These are phyloP conservation scores for Rhododendron simsii DNA, from an alignment of 148 eudicot genomes.

Conservation along the genomic window DNA sequence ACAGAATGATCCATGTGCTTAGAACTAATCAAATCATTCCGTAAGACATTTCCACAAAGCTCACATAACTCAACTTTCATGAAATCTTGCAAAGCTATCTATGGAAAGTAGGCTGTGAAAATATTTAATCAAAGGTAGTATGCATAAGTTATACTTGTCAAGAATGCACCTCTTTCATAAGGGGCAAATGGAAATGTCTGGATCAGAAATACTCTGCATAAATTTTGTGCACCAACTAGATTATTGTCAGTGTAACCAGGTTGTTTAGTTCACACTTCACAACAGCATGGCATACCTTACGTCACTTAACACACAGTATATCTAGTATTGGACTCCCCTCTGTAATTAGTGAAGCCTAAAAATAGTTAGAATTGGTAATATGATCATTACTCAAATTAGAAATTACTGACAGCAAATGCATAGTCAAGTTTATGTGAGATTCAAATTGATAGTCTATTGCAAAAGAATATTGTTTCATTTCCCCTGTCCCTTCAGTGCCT, in stretches of 20 bases:
- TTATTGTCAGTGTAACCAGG: not conserved
- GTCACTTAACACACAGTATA: not conserved
- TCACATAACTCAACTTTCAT: not conserved
- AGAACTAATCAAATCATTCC: not conserved
- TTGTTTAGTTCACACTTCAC: slow-evolving; percentile 1
- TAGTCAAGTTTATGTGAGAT: not conserved
- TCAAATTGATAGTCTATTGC: not conserved
- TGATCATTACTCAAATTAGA: not conserved
- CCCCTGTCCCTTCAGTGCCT: not conserved
- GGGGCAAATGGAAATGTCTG: slow-evolving; percentile 2
- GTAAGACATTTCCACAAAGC: not conserved
- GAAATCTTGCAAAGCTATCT: not conserved
- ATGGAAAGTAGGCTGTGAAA: not conserved
- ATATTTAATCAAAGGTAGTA: not conserved
- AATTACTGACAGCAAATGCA: not conserved
- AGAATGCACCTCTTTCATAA: not conserved
- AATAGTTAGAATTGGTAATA: not conserved
- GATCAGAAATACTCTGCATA: not conserved
- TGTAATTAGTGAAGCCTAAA: not conserved
- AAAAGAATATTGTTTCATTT: not conserved
- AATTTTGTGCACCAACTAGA: not conserved
- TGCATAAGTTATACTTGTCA: not conserved
- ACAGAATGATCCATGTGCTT: not conserved
- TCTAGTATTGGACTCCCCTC: not conserved
- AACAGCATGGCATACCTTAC: not conserved